phyloP scores from a whole-genome alignment of 2,329 filamentous ascomycete species.

The Xylaria digitata region DNA sequence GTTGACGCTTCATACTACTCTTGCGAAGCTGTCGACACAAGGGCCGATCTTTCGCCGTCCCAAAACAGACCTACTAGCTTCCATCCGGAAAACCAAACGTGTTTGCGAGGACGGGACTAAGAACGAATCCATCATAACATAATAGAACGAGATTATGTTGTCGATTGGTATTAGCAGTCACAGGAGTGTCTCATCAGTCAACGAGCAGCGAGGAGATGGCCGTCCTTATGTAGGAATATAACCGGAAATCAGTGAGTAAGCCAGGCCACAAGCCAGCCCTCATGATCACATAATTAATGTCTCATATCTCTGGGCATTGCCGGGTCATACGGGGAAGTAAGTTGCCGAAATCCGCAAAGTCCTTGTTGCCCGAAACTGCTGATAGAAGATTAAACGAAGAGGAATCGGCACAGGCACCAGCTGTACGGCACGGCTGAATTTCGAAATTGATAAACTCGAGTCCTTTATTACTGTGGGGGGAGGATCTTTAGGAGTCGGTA shows the following conservation, averaged over 20 bases:
- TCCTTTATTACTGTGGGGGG: background rate
- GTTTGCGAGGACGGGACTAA: background rate
- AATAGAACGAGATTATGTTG: background rate
- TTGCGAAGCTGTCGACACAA: background rate
- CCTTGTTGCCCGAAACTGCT: conserved; percentile 16
- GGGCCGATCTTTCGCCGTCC: background rate
- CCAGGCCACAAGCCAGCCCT: background rate
- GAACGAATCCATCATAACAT: background rate
- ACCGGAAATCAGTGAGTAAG: background rate
- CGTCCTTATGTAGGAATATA: conserved; percentile 15
- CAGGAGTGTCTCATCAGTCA: background rate
- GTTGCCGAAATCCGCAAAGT: background rate
- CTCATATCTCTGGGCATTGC: background rate
- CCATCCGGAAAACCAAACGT: background rate
- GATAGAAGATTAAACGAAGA: conserved; percentile 4
- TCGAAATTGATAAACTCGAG: background rate
- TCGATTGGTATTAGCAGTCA: background rate
- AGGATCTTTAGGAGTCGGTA: background rate
- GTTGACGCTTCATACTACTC: background rate
- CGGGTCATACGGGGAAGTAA: conserved; percentile 18
- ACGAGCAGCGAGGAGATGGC: conserved; percentile 1
- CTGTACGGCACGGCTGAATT: conserved; percentile 5
- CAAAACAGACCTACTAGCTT: background rate
- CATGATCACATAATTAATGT: conserved; percentile 1
- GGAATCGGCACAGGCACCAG: background rate